A percentile compares a stretch with the other conserved stretches of the same genome.
Conservation (phyloP, 1,139 yeast species). For the Candida dubliniensis region DNA sequence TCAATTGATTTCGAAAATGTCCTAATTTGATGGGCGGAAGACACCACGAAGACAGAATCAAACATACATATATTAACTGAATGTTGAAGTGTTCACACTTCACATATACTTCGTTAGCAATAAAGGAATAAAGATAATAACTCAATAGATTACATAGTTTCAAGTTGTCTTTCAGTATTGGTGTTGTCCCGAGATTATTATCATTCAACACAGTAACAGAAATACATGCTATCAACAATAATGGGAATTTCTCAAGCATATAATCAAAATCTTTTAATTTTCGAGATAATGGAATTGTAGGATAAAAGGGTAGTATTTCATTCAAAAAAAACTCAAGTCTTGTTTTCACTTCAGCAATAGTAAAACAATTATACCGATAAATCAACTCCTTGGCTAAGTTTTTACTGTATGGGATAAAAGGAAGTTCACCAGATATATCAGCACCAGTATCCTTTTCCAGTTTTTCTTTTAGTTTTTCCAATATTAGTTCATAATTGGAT, state of each 20-base stretch:
- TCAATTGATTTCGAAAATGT: constrained; percentile 52
- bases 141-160: constrained; percentile 41
- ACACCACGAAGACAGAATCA: constrained; percentile 51
- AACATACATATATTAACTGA: constrained; percentile 42
- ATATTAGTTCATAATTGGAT: constrained; percentile 5
- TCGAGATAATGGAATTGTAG: constrained; percentile 44
- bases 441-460: too few species aligned
- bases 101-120: constrained; percentile 45
- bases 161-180: constrained; percentile 13
- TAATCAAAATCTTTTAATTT: constrained; percentile 36
- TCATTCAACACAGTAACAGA: constrained; percentile 51
- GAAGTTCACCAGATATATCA: constrained; percentile 18
- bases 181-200: constrained; percentile 23
- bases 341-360: constrained; percentile 27
- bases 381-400: constrained; percentile 46
- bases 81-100: constrained; percentile 43
- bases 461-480: constrained; percentile 4
- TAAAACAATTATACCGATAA: constrained; percentile 19
- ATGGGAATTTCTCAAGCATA: constrained; percentile 41
- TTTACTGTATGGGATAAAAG: constrained; percentile 38
- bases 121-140: constrained; percentile 45
- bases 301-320: constrained; percentile 47
- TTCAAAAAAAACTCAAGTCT: constrained; percentile 37
- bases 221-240: constrained; percentile 46
- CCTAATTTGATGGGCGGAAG: constrained; percentile 52